Base-by-base conservation (phyloP, 139 green algal species). In the Chlorella sorokiniana region DNA sequence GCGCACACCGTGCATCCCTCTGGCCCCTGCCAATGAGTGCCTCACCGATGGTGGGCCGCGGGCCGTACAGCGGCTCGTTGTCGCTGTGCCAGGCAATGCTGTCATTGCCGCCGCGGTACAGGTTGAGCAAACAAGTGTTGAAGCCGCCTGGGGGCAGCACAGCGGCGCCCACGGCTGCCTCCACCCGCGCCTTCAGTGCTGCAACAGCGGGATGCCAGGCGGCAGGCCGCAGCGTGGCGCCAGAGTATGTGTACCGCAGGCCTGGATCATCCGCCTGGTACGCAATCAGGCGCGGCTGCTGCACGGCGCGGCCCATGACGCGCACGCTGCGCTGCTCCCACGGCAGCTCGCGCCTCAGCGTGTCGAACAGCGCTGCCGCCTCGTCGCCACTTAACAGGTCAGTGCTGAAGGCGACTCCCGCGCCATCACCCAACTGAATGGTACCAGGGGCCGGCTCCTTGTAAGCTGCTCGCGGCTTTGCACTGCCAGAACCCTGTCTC, bases 211-310 rank as follows among this genome's bases (percentile, higher is more conserved):
- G 69, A 27, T 78, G 48, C 76, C 80, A 91, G 5, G 74, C n/a
- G 7, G 68, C 52, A 22, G 87, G 85, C 8, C 48, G 20, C 52
- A 91, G 72, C 20, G 56, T 88, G 14, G 81, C 68, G 6, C 86
- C 65, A 31, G 65, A 86, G 81, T 94, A 94, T 25, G 88, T 94
- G 81, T 93, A 93, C 8, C 18, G n/a, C 14, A 92, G 74, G 52
- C 22, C 40, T 3, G 51, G 40, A 31, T 84, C 65, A 18, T 84
- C 82, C 5, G 91, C 92, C 74, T 89, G 90, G 79, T 92, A 93
- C 0, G 84, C 86, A 11, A 93, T 75, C 59, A 94, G 79, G 3
- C 90, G 84, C 27, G 89, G 91, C 86, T 94, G 91, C 78, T 82
- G 84, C 8, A 93, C 79, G 4, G 23, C 83, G 20, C 79, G 72